A percentile compares a stretch with the other conserved stretches of the same genome.
phyloP scores from a whole-genome alignment of 2,329 filamentous ascomycete genomes.

The Akanthomyces lecanii region DNA sequence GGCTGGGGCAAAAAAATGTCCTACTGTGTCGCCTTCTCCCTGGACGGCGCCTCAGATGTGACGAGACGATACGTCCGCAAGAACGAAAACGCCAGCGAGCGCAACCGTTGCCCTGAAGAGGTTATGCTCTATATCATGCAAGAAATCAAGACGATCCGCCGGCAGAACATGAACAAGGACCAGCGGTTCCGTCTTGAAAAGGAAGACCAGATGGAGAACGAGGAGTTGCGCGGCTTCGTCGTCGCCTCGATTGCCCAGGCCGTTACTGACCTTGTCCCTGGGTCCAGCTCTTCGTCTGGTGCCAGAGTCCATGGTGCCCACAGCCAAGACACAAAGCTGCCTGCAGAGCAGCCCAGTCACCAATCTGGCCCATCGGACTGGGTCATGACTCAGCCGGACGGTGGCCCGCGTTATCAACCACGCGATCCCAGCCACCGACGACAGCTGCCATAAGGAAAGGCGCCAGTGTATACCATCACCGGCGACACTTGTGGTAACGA shows the following conservation, averaged over 20 bases:
- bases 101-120: conserved; percentile 79
- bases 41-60: conserved; percentile 70
- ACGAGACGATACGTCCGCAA: conserved; percentile 68
- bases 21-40: conserved; percentile 95
- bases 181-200: conserved; percentile 77
- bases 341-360: conserved; percentile 54
- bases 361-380: conserved; percentile 50
- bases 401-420: conserved; percentile 38
- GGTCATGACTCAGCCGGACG: conserved; percentile 45
- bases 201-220: conserved; percentile 72
- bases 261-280: conserved; percentile 63
- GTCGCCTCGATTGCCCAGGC: conserved; percentile 69
- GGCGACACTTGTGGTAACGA: conserved; percentile 13
- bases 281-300: conserved; percentile 31
- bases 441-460: conserved; percentile 28
- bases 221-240: conserved; percentile 69
- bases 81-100: conserved; percentile 65
- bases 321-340: conserved; percentile 56
- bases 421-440: conserved; percentile 43
- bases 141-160: conserved; percentile 81
- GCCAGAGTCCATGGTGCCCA: conserved; percentile 24
- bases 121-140: conserved; percentile 87
- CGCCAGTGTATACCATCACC: conserved; percentile 6
- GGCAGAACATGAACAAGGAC: conserved; percentile 80
- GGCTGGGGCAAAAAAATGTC: conserved; percentile 96